These are phyloP conservation scores for Groenewaldozyma sp. DNA, from an alignment of 1,139 yeast species.

Conservation along the genomic window DNA sequence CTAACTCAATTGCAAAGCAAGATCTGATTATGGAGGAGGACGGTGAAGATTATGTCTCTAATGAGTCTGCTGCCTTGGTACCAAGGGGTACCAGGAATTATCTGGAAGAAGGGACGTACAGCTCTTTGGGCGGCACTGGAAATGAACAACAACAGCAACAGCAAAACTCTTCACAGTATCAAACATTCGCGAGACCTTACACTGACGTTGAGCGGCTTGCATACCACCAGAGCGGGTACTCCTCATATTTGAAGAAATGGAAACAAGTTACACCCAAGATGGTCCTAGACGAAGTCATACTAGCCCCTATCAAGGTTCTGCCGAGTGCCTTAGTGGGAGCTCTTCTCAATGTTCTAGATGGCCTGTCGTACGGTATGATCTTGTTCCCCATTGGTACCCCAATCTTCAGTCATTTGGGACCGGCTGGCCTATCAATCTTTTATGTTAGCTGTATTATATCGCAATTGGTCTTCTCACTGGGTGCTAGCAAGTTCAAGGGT, in stretches of 20 bases:
- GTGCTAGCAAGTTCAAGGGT: constrained; percentile 80
- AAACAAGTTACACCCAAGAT: not conserved
- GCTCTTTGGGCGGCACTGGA: not conserved
- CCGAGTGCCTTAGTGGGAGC: constrained; percentile 84
- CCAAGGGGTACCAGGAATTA: too few species aligned
- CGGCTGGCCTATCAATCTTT: constrained; percentile 89
- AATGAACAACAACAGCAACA: too few species aligned
- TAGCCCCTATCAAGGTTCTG: constrained; percentile 40
- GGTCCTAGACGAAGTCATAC: not conserved
- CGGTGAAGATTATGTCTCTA: too few species aligned
- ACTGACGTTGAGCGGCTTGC: not conserved
- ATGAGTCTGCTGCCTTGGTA: not conserved
- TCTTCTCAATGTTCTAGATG: constrained; percentile 79
- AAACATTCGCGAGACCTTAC: not conserved
- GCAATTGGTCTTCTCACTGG: constrained; percentile 78
- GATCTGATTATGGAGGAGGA: not conserved
- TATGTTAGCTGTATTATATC: constrained; percentile 83
- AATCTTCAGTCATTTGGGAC: constrained; percentile 66
- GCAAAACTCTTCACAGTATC: not conserved
- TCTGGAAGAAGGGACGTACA: not conserved
- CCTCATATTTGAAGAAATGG: not conserved
- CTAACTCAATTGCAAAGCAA: not conserved
- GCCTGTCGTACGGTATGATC: constrained; percentile 93
- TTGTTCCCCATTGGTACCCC: constrained; percentile 85
- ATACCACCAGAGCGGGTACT: not conserved